These are phyloP conservation scores for Closterium sp. DNA, from an alignment of 139 green algal genomes.

Conservation along the genomic window DNA sequence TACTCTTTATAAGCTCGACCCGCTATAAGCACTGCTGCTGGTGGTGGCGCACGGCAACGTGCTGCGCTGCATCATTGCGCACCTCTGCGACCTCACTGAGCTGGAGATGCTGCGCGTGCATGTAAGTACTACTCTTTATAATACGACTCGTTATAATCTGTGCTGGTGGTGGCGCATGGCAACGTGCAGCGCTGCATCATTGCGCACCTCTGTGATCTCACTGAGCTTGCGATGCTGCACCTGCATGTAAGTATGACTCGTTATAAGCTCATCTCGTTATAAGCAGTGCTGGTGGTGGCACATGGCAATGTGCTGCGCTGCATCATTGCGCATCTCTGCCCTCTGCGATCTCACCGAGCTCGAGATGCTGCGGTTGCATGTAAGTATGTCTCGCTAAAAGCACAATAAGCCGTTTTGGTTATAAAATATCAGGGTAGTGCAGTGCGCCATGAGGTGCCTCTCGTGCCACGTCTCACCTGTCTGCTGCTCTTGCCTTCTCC, in stretches of 20 bases:
- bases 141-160: background rate
- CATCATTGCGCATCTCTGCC: background rate
- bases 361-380: background rate
- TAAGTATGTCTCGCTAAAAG: background rate
- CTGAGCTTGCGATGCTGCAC: constrained; percentile 17
- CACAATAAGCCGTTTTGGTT: background rate
- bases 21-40: background rate
- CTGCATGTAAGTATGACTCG: constrained; percentile 18
- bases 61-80: background rate
- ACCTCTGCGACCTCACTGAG: background rate
- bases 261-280: no score
- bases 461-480: background rate
- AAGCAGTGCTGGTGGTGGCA: background rate
- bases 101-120: background rate
- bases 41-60: background rate
- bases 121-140: background rate
- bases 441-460: background rate
- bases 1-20: no score
- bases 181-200: constrained; percentile 52
- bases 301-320: background rate
- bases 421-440: background rate
- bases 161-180: constrained; percentile 57
- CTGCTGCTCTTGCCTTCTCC: background rate
- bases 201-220: constrained; percentile 18
- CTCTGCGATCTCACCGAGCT: background rate